Evolutionary conservation across 192 early-diverging fungal genomes (phyloP).

Genomic region (Cetraspora pellucida): DNA sequence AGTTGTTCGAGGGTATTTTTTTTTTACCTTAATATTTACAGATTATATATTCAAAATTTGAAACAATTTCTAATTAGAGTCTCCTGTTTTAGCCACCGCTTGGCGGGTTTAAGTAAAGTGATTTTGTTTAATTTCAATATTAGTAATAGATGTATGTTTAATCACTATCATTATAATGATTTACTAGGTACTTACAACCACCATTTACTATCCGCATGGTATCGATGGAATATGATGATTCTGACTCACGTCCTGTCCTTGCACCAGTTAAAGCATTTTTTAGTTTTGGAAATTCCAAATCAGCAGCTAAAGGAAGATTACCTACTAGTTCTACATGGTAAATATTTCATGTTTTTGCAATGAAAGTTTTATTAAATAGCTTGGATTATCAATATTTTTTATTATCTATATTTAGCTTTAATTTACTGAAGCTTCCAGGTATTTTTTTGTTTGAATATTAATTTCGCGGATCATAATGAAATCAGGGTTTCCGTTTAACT

Average conservation of each 20-base stretch:
- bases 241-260: not conserved
- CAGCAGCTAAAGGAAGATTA: not conserved
- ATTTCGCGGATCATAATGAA: not conserved
- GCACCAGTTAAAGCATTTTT: slow-evolving; percentile 18
- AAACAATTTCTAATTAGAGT: not conserved
- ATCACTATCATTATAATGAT: not conserved
- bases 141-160: not conserved
- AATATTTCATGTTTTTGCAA: not conserved
- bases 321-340: slow-evolving; percentile 24
- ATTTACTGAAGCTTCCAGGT: slow-evolving; percentile 18
- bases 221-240: not conserved
- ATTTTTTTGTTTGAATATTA: not conserved
- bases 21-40: slow-evolving; percentile 34
- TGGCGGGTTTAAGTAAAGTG: slow-evolving; percentile 58
- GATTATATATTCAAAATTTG: not conserved
- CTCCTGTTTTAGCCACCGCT: slow-evolving; percentile 53
- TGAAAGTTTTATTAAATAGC: not conserved
- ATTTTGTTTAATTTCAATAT: not conserved
- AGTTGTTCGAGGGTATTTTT: slow-evolving; percentile 69
- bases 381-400: not conserved
- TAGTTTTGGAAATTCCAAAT: slow-evolving; percentile 1
- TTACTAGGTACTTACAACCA: slow-evolving; percentile 42
- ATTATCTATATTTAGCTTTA: slow-evolving; percentile 10
- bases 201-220: slow-evolving; percentile 62
- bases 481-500: no score